Evolutionary conservation across 495 filamentous ascomycete genomes (phyloP).

Genomic region (Talaromyces liani): DNA sequence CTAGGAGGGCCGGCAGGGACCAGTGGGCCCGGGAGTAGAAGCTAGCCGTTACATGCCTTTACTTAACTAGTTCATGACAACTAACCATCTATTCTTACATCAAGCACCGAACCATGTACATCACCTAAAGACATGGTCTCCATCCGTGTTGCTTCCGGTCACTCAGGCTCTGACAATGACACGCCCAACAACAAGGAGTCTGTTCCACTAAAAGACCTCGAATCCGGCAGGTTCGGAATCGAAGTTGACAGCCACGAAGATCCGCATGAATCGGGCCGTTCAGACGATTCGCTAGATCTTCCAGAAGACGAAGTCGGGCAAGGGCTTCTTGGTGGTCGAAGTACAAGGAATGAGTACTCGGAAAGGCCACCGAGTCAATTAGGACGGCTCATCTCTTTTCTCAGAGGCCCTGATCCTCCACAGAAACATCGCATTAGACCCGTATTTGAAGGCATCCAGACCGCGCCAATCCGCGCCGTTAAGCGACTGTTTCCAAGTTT

Average conservation of each 20-base stretch:
- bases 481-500: conserved; percentile 48
- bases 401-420: conserved; percentile 52
- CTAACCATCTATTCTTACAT: background rate
- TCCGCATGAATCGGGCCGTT: background rate
- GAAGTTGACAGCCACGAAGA: conserved; percentile 1
- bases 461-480: conserved; percentile 52
- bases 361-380: background rate
- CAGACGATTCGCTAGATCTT: conserved; percentile 5
- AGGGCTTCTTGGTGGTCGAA: conserved; percentile 5
- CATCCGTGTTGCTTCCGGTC: background rate
- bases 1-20: background rate
- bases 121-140: background rate
- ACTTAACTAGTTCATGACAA: background rate
- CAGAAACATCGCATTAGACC: conserved; percentile 55
- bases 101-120: background rate
- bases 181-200: background rate
- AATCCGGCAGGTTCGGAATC: conserved; percentile 3
- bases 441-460: conserved; percentile 52
- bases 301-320: conserved; percentile 4
- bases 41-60: background rate
- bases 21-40: background rate
- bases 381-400: background rate
- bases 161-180: background rate
- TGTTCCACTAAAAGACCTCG: conserved; percentile 4
- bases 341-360: background rate